A percentile compares a stretch with the other conserved stretches of the same genome.
Conservation (phyloP, 768 basidiomycete species). For the Agaricus subrufescens region DNA sequence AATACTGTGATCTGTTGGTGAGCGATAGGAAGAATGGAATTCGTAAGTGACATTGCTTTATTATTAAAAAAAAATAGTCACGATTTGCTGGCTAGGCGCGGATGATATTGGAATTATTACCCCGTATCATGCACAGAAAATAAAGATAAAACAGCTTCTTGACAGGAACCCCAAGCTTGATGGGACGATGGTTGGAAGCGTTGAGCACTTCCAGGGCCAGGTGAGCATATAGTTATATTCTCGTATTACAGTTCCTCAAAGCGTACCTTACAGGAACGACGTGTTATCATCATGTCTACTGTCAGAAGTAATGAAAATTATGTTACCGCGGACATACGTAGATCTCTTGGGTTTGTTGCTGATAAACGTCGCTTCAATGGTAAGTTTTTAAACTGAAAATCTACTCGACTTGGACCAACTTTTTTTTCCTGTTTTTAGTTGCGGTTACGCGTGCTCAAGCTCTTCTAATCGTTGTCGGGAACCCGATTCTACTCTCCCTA, state of each 20-base stretch:
- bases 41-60: conserved; percentile 25
- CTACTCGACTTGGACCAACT: no score
- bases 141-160: conserved; percentile 42
- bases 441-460: conserved; percentile 65
- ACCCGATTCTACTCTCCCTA: conserved; percentile 51
- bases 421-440: conserved; percentile 30
- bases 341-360: conserved; percentile 55
- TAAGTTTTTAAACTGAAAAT: conserved; percentile 13
- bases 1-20: conserved; percentile 33
- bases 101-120: conserved; percentile 64
- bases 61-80: neutral
- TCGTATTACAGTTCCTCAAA: neutral
- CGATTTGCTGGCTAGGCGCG: conserved; percentile 16
- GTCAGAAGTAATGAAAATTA: conserved; percentile 50
- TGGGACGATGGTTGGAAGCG: conserved; percentile 57
- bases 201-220: conserved; percentile 70
- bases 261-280: conserved; percentile 38
- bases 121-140: conserved; percentile 60
- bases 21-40: conserved; percentile 32
- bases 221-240: conserved; percentile 23
- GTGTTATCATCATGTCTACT: conserved; percentile 54
- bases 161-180: conserved; percentile 23
- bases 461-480: conserved; percentile 57
- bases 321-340: conserved; percentile 45
- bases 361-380: conserved; percentile 56